Base-by-base conservation (phyloP, 177 flowering plant genomes). In the Telopea speciosissima region DNA sequence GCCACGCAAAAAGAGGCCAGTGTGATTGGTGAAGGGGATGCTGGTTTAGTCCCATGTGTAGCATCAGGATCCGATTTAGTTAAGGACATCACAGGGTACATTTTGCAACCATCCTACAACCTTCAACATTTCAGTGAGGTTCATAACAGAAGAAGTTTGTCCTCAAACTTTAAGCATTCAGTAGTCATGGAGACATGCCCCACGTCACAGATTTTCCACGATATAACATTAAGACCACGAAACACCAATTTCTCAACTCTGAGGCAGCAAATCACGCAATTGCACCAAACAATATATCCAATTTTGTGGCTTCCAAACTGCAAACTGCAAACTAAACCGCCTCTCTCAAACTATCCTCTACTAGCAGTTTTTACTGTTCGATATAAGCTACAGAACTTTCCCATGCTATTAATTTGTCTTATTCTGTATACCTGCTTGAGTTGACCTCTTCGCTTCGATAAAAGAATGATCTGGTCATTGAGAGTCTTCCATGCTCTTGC, bases 371-470 rank as follows among this genome's bases (percentile, higher is more conserved):
- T 12, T 3, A 12, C 1, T 21, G 59, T 54, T 21, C 59, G 22
- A 13, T 2, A 54, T 6, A 58, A 58, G 61, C 22, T 21, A 21
- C 1, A 21, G 23, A 58, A 58, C n/a, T n/a, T n/a, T 9, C 8
- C 9, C 19, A 58, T 58, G 61, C 61, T 17, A n/a, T 19, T 58
- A 14, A 14, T 14, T 14, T 52, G 17, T 52, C n/a, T 19, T 1
- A 52, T 3, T 58, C 23, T 58, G 62, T n/a, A 40, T 40, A 93
- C 97, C 97, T 93, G 98, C 72, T 93, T 93, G 31, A 91, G 88
- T 76, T 93, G 98, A 36, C 97, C 98, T 26, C 98, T 91, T 24
- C 95, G 87, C 78, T 93, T 93, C 14, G 97, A 93, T 64, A 93
- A 74, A 33, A 90, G 78, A 67, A 89, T 63, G 79, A 91, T 93